Percentiles rank a stretch among this genome's conserved stretches.
Conservation (phyloP, 768 basidiomycete genomes). For the Agaricus sinodeliciosus region DNA sequence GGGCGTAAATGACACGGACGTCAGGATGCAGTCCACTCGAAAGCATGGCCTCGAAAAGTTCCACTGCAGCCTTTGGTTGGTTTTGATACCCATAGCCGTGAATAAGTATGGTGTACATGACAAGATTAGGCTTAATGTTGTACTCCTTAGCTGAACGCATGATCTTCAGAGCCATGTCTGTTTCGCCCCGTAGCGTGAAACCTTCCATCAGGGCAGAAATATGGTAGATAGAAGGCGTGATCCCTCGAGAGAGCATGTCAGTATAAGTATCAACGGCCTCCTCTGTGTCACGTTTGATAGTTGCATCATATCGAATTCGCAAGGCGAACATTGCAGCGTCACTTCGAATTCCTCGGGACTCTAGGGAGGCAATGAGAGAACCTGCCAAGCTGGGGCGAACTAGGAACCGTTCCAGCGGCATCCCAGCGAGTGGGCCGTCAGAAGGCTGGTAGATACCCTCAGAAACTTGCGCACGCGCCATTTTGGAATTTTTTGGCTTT, state of each 20-base stretch:
- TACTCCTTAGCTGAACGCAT: conserved; percentile 45
- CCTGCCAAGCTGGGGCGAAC: conserved; percentile 24
- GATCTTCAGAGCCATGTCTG: conserved; percentile 45
- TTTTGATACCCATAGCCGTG: conserved; percentile 60
- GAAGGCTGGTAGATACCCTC: background rate
- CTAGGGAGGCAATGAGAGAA: conserved; percentile 41
- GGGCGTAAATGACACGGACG: conserved; percentile 61
- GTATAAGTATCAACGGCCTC: conserved; percentile 50
- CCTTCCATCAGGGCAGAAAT: conserved; percentile 73
- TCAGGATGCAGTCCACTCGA: conserved; percentile 59
- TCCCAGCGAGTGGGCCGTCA: background rate
- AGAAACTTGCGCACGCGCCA: background rate
- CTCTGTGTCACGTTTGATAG: conserved; percentile 42
- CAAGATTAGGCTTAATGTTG: conserved; percentile 50
- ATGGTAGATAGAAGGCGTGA: conserved; percentile 69
- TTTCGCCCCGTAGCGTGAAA: conserved; percentile 54
- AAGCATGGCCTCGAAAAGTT: conserved; percentile 58
- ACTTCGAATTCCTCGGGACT: conserved; percentile 39
- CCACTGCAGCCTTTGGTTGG: conserved; percentile 44
- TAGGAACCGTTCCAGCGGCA: background rate
- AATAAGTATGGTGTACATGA: conserved; percentile 76
- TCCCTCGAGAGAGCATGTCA: conserved; percentile 56
- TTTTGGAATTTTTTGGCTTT: background rate
- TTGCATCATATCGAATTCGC: conserved; percentile 57
- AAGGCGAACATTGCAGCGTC: conserved; percentile 54